Percentiles rank a stretch among this genome's conserved stretches.
These are phyloP conservation scores for Fusarium nisikadoi DNA, from an alignment of 2,329 filamentous ascomycete genomes.

Conservation along the genomic window DNA sequence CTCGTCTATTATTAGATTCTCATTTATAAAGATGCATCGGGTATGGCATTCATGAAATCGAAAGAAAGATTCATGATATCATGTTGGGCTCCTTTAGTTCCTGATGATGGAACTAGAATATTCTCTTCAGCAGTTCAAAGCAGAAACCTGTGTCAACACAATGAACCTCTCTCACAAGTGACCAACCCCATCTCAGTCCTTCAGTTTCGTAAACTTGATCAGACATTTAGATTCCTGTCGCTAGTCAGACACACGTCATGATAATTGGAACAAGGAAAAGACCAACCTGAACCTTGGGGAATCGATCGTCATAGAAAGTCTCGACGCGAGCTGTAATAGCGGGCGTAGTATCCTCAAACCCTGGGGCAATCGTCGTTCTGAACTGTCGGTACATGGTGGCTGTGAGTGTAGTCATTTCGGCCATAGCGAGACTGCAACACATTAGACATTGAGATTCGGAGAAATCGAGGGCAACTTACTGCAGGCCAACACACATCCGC, in stretches of 20 bases:
- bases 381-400: conserved; percentile 35
- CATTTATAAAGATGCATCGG: too few relatives aligned
- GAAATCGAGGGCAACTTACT: conserved; percentile 21
- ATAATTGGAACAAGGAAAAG: too few relatives aligned
- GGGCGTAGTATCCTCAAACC: conserved; percentile 18
- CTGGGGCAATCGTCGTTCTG: conserved; percentile 20
- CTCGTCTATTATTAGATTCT: not conserved
- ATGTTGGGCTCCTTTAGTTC: not conserved
- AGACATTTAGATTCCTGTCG: conserved; percentile 29
- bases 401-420: conserved; percentile 35
- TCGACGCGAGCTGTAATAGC: conserved; percentile 39
- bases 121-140: too few relatives aligned
- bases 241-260: fast-evolving
- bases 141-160: too few relatives aligned
- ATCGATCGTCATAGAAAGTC: conserved; percentile 37
- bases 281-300: conserved; percentile 24
- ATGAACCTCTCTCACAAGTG: not conserved
- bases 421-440: conserved; percentile 31
- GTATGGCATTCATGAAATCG: fast-evolving
- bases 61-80: too few relatives aligned
- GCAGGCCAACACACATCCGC: conserved; percentile 41
- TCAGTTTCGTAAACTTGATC: conserved; percentile 27
- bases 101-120: too few relatives aligned
- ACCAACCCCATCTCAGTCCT: not conserved
- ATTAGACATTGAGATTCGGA: not conserved